Conservation (phyloP, 306 rosid species). For the Gleditsia sinensis region DNA sequence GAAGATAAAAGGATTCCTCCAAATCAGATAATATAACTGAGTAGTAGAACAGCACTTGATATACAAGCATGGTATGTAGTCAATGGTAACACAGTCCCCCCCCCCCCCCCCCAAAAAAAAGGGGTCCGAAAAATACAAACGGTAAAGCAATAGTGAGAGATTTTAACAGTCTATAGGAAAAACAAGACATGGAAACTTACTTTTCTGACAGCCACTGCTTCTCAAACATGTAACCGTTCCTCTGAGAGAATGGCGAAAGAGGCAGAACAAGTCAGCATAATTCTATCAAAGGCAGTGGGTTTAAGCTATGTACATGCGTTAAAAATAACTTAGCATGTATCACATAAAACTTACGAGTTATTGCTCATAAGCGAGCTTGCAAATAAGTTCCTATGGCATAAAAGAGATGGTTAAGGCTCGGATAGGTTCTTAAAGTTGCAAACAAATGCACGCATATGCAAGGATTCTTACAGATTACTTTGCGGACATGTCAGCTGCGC, state of each 20-base stretch:
- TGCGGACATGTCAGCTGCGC: constrained; percentile 46
- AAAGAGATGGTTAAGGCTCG: constrained; percentile 7
- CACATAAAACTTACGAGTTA: constrained; percentile 33
- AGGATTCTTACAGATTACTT: constrained; percentile 52
- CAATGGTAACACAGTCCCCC: background rate
- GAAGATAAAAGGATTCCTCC: background rate
- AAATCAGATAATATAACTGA: background rate
- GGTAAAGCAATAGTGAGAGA: constrained; percentile 1
- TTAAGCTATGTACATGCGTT: background rate
- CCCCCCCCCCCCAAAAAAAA: background rate
- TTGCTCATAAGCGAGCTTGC: constrained; percentile 40
- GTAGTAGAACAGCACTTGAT: background rate
- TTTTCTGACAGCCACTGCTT: constrained; percentile 34
- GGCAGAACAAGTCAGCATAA: constrained; percentile 34
- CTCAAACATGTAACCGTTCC: constrained; percentile 52
- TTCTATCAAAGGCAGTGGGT: background rate
- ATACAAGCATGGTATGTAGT: background rate
- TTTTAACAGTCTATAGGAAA: background rate
- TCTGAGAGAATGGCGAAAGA: constrained; percentile 38
- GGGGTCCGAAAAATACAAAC: background rate
- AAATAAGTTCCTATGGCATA: constrained; percentile 43
- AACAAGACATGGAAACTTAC: constrained; percentile 43
- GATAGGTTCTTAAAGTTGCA: constrained; percentile 16
- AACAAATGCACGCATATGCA: background rate
- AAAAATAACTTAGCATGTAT: background rate